These are phyloP conservation scores for Chlorophyllum brunneum DNA, from an alignment of 768 basidiomycete species.

Conservation along the genomic window DNA sequence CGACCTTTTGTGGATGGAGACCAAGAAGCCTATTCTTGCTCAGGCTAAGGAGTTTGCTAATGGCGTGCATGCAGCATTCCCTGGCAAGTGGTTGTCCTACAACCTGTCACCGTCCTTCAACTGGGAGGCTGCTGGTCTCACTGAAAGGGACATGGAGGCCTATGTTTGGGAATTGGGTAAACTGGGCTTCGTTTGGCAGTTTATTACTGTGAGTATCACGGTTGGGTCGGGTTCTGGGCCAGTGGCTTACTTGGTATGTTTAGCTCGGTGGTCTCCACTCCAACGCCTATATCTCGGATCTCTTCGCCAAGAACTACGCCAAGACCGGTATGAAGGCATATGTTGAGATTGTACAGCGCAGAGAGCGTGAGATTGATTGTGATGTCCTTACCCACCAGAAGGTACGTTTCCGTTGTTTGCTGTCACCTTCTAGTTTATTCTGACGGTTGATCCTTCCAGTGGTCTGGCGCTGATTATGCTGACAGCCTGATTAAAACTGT, in stretches of 20 bases:
- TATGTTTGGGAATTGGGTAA: conserved; percentile 94
- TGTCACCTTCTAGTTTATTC: neutral
- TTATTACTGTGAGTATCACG: conserved; percentile 78
- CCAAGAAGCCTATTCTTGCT: conserved; percentile 86
- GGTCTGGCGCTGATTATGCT: conserved; percentile 93
- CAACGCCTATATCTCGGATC: conserved; percentile 93
- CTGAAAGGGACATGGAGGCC: conserved; percentile 76
- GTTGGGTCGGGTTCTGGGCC: neutral
- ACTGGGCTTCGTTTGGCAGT: conserved; percentile 98
- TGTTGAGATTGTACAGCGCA: conserved; percentile 89
- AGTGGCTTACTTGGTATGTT: neutral
- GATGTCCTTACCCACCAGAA: conserved; percentile 98
- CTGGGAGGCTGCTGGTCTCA: conserved; percentile 92
- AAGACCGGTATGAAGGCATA: conserved; percentile 99
- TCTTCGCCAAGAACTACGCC: conserved; percentile 85
- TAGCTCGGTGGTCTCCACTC: conserved; percentile 96
- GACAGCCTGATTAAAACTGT: conserved; percentile 93
- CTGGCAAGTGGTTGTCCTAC: conserved; percentile 94
- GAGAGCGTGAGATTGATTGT: conserved; percentile 88
- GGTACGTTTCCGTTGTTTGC: conserved; percentile 38
- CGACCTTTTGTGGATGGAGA: conserved; percentile 95
- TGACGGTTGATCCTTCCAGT: conserved; percentile 42
- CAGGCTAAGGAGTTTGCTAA: conserved; percentile 92
- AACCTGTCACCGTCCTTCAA: conserved; percentile 94
- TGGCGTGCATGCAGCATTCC: conserved; percentile 79